These are phyloP conservation scores for Trichoderma koningii DNA, from an alignment of 2,329 filamentous ascomycete genomes.

Conservation along the genomic window DNA sequence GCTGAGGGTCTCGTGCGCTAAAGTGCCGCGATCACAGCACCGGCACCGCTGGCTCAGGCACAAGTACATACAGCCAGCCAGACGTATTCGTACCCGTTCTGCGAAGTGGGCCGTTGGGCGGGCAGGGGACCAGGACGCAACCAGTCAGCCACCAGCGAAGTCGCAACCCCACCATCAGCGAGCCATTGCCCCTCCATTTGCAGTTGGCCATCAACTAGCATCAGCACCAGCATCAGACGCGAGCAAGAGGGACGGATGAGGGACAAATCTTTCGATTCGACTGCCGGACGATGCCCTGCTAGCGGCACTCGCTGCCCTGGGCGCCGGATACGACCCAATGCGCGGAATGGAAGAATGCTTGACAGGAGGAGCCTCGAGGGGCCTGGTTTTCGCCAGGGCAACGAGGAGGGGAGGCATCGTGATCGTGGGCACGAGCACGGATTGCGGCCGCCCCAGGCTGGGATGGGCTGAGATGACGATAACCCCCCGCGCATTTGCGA, in stretches of 20 bases:
- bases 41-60: conserved; percentile 10
- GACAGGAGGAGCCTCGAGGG: no score
- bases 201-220: not conserved
- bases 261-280: conserved; percentile 10
- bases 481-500: not conserved
- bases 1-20: conserved; percentile 20
- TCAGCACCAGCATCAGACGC: not conserved
- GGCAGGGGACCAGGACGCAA: conserved; percentile 11
- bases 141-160: conserved; percentile 19
- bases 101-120: conserved; percentile 19
- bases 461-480: not conserved
- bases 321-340: not conserved
- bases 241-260: not conserved
- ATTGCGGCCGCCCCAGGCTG: no score
- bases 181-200: conserved; percentile 20
- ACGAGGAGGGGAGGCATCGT: no score
- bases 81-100: conserved; percentile 27
- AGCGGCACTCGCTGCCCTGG: not conserved
- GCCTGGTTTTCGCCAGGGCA: no score
- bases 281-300: conserved; percentile 10
- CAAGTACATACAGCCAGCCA: conserved; percentile 4
- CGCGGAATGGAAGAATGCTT: no score
- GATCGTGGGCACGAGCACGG: no score
- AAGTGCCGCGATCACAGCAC: not conserved
- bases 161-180: conserved; percentile 14